Conservation (phyloP, 768 basidiomycete species). For the Paxillus involutus region DNA sequence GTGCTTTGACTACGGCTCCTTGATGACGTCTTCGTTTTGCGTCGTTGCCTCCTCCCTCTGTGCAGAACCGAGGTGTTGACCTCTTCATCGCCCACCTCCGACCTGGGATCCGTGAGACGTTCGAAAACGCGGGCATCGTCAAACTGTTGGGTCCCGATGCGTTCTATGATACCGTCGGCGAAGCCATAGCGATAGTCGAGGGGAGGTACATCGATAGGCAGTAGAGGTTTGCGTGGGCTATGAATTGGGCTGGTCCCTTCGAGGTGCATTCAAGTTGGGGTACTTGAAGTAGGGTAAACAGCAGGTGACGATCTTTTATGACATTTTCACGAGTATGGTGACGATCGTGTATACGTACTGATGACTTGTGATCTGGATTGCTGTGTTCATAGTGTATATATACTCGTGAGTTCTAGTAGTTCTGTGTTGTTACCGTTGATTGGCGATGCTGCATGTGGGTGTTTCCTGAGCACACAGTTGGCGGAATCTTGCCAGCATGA, state of each 20-base stretch:
- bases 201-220: slow-evolving; percentile 4
- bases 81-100: slow-evolving; percentile 50
- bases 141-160: slow-evolving; percentile 42
- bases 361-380: too few species aligned
- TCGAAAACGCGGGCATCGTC: slow-evolving; percentile 45
- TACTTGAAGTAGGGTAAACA: background rate
- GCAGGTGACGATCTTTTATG: background rate
- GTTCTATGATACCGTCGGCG: slow-evolving; percentile 43
- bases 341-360: background rate
- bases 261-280: background rate
- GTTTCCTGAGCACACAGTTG: too few species aligned
- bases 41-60: background rate
- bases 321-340: background rate
- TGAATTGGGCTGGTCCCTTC: background rate
- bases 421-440: too few species aligned
- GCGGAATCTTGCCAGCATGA: too few species aligned
- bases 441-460: too few species aligned
- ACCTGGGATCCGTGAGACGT: slow-evolving; percentile 32
- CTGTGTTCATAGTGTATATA: too few species aligned
- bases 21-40: background rate
- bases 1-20: background rate
- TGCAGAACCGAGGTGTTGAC: slow-evolving; percentile 42
- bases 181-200: slow-evolving; percentile 41
- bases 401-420: too few species aligned
- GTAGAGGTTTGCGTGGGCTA: background rate